Evolutionary conservation across 208 protist genomes (phyloP).

Genomic region (Trichomonas tenax): DNA sequence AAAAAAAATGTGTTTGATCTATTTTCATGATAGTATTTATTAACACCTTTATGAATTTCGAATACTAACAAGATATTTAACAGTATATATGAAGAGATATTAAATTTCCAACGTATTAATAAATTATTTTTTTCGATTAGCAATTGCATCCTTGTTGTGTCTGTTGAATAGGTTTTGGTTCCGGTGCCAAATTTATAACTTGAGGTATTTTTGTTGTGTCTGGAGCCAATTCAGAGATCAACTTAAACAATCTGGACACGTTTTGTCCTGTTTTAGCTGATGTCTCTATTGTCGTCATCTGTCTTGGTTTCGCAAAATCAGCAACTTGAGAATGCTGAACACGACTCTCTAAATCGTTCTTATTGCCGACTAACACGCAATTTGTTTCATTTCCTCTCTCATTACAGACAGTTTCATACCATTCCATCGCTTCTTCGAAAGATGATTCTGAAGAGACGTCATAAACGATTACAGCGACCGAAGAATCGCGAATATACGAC

Average conservation of each 20-base stretch:
- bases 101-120: not conserved
- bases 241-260: not conserved
- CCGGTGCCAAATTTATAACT: not conserved
- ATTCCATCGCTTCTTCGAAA: not conserved
- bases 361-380: not conserved
- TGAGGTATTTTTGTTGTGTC: not conserved
- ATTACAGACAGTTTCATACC: not conserved
- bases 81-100: not conserved
- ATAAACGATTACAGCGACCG: slow-evolving; percentile 62
- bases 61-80: not conserved
- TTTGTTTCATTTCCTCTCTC: not conserved
- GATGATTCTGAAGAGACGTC: not conserved
- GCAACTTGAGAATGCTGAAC: not conserved
- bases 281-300: not conserved
- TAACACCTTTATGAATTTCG: not conserved
- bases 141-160: not conserved
- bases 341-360: not conserved
- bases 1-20: too few relatives aligned
- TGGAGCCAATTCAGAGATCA: not conserved
- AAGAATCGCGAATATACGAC: slow-evolving; percentile 78
- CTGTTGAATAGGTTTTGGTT: not conserved
- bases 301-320: not conserved
- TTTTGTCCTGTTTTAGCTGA: not conserved
- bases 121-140: not conserved
- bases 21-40: not conserved